Evolutionary conservation across 148 eudicot genomes (phyloP), one percentile per base, ranked within the genome.

Genomic region (Hydrangea macrophylla): DNA sequence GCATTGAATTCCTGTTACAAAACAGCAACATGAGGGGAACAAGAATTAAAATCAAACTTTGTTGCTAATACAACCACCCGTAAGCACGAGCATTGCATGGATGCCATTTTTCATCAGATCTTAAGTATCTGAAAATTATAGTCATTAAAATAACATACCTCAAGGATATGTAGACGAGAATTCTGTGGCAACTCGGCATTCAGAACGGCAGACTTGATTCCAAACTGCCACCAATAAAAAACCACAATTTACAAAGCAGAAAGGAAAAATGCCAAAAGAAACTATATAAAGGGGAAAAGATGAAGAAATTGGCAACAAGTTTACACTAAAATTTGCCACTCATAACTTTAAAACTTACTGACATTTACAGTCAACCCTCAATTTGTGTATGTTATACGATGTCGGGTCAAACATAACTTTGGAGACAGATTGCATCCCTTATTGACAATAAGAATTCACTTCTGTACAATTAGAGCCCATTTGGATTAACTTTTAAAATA

Each of bases 141-240:
- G 30, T n/a, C 18, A 55, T 17, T n/a, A 4, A 17, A 62, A 40
- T 33, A 60, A 27, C 56, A 76, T 77, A 95, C 99, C 97, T 95
- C 97, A 54, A 95, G 88, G 65, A 91, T 89, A 78, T 95, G 99
- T 42, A 87, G 85, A 65, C 99, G 89, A 55, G 99, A 95, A 83
- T 91, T 95, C 81, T 85, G 93, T 3, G 97, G 97, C 75, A 95
- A 86, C 79, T 95, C 99, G 20, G 97, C 96, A 79, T 95, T 91
- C 45, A 95, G 66, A 59, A 95, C 92, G 62, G 97, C 93, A 56
- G 96, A 88, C 77, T 81, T 95, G 56, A 95, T 82, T 26, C 77
- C 83, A 76, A 95, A 95, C 99, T 95, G 93, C 76, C 67, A 77
- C 22, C 58, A 58, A 7, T 28, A 37, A 75, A 60, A n/a, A 68